These are phyloP conservation scores for Phoma sp. DNA, from an alignment of 2,329 filamentous ascomycete species.

Conservation along the genomic window DNA sequence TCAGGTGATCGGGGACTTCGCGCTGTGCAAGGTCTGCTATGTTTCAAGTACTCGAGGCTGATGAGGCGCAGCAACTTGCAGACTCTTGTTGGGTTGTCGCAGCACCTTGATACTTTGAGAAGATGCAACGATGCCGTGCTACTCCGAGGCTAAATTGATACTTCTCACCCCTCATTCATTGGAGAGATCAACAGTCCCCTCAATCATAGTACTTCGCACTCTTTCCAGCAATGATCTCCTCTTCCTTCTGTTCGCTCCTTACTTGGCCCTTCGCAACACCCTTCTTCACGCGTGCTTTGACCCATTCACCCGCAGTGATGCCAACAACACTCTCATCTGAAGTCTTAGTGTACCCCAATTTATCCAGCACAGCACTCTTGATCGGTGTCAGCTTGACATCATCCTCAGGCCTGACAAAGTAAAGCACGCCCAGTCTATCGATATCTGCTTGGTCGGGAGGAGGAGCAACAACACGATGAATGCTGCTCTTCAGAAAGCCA, in stretches of 20 bases:
- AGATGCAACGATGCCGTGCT: no score
- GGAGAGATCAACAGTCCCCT: neutral
- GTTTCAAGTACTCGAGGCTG: no score
- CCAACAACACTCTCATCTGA: slow-evolving; percentile 20
- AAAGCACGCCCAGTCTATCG: slow-evolving; percentile 39
- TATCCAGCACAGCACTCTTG: slow-evolving; percentile 22
- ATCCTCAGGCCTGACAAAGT: slow-evolving; percentile 27
- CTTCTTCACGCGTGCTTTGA: slow-evolving; percentile 22
- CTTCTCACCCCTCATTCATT: no score
- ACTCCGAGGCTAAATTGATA: no score
- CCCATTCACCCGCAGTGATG: slow-evolving; percentile 26
- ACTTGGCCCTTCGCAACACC: slow-evolving; percentile 16
- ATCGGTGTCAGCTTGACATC: slow-evolving; percentile 16
- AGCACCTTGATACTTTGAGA: no score
- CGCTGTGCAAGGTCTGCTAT: no score
- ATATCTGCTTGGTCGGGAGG: slow-evolving; percentile 56
- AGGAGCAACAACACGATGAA: slow-evolving; percentile 57
- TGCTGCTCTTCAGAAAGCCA: slow-evolving; percentile 53
- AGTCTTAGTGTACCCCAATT: slow-evolving; percentile 17
- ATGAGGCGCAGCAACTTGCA: no score
- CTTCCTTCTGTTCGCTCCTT: slow-evolving; percentile 21
- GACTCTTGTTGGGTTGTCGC: no score
- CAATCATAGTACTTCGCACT: slow-evolving; percentile 23
- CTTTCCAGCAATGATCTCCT: slow-evolving; percentile 19
- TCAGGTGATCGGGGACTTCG: no score